Percentiles rank a stretch among this genome's conserved stretches.
Evolutionary conservation across 2,329 filamentous ascomycete genomes (phyloP).

Genomic region (Colletotrichum chlorophyti): DNA sequence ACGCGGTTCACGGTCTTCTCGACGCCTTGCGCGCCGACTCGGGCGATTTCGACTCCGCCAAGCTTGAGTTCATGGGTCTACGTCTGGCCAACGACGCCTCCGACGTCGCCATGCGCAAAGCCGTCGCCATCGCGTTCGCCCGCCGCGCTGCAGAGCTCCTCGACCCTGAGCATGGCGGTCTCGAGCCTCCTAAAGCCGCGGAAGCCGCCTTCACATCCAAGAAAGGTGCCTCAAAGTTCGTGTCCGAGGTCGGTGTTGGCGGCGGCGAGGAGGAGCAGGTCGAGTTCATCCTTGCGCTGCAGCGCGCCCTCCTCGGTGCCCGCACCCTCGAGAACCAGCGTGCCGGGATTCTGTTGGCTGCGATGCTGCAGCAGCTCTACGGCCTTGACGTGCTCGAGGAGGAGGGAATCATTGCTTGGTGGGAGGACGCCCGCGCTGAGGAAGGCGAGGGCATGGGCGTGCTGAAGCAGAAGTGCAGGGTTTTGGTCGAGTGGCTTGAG

Average conservation of each 20-base stretch:
- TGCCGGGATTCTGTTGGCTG: constrained; percentile 72
- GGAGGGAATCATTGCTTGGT: constrained; percentile 89
- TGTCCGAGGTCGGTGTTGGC: constrained; percentile 66
- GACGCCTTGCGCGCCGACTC: constrained; percentile 80
- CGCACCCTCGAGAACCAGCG: constrained; percentile 61
- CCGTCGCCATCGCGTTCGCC: constrained; percentile 85
- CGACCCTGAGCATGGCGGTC: constrained; percentile 54
- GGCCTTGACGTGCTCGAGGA: constrained; percentile 86
- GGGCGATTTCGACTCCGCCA: constrained; percentile 80
- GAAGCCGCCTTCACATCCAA: constrained; percentile 64
- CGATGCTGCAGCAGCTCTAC: constrained; percentile 84
- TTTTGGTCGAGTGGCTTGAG: constrained; percentile 84
- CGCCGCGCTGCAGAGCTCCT: constrained; percentile 78
- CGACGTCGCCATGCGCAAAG: constrained; percentile 85
- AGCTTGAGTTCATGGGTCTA: constrained; percentile 92
- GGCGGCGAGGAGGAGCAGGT: constrained; percentile 79
- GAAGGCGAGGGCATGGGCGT: constrained; percentile 72
- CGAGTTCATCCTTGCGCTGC: constrained; percentile 82
- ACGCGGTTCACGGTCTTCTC: constrained; percentile 85
- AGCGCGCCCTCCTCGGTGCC: constrained; percentile 76
- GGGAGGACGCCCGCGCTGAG: constrained; percentile 74
- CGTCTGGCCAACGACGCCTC: constrained; percentile 90
- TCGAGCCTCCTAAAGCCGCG: constrained; percentile 70
- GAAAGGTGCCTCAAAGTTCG: constrained; percentile 60
- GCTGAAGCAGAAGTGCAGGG: constrained; percentile 76